These are phyloP conservation scores for Pittosporum tobira DNA, from an alignment of 129 eudicot species.

Conservation along the genomic window DNA sequence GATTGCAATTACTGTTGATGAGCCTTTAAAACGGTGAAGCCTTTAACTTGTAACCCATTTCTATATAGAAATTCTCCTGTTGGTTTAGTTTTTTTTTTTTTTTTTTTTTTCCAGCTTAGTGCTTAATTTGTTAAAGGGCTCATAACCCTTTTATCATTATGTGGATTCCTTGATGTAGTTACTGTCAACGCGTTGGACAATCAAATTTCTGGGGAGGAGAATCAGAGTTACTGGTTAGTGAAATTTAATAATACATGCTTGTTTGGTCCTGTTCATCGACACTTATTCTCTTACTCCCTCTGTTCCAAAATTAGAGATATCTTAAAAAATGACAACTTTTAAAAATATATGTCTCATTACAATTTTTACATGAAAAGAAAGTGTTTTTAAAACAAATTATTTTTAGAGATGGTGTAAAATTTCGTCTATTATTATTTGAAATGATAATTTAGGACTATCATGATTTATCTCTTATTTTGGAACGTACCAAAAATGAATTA, in stretches of 20 bases:
- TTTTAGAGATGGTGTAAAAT: too few species aligned
- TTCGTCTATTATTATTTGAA: too few species aligned
- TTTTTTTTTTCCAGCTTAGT: neutral
- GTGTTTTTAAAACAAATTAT: too few species aligned
- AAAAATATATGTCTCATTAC: too few species aligned
- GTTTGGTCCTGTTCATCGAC: neutral
- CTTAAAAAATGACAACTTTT: too few species aligned
- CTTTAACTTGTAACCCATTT: slow-evolving; percentile 7
- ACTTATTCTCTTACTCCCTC: neutral
- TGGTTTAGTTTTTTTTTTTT: neutral
- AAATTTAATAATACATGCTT: neutral
- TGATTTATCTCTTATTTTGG: too few species aligned
- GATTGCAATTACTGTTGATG: slow-evolving; percentile 86
- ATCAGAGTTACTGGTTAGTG: slow-evolving; percentile 87
- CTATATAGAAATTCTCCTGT: neutral
- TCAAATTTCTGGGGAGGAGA: slow-evolving; percentile 99
- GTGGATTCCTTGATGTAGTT: slow-evolving; percentile 31
- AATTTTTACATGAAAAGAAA: too few species aligned
- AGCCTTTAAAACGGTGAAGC: slow-evolving; percentile 70
- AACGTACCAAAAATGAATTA: too few species aligned
- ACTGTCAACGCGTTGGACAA: slow-evolving; percentile 88
- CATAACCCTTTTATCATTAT: slow-evolving; percentile 4
- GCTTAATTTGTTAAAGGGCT: neutral
- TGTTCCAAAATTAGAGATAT: too few species aligned
- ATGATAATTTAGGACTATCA: too few species aligned